Percentiles rank a stretch among this genome's conserved stretches.
These are phyloP conservation scores for Silene uniflora DNA, from an alignment of 148 eudicot species.

Conservation along the genomic window DNA sequence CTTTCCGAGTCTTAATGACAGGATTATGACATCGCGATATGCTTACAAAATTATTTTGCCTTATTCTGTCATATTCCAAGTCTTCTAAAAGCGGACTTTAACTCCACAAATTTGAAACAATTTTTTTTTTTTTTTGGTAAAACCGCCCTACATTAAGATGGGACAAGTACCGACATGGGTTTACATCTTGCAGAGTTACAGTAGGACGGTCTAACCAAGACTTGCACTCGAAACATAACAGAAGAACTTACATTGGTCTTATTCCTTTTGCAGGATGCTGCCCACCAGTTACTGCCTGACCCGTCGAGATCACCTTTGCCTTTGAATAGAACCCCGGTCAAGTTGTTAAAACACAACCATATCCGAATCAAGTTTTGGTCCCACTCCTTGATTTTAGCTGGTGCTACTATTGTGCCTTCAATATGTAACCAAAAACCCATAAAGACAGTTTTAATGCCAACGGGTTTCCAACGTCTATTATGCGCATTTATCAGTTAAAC, in stretches of 20 bases:
- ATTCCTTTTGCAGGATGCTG: slow-evolving; percentile 94
- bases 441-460: background rate
- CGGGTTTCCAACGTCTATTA: too few relatives aligned
- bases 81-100: too few relatives aligned
- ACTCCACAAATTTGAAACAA: too few relatives aligned
- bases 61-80: too few relatives aligned
- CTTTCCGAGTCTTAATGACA: background rate
- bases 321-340: slow-evolving; percentile 57
- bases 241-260: slow-evolving; percentile 58
- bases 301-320: slow-evolving; percentile 93
- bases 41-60: too few relatives aligned
- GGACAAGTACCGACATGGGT: too few relatives aligned
- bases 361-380: slow-evolving; percentile 52
- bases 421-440: slow-evolving; percentile 40
- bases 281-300: slow-evolving; percentile 99
- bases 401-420: slow-evolving; percentile 93
- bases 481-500: too few relatives aligned
- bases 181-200: too few relatives aligned
- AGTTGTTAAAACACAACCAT: slow-evolving; percentile 77
- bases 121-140: too few relatives aligned
- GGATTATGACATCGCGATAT: too few relatives aligned
- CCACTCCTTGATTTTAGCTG: slow-evolving; percentile 72
- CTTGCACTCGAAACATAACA: background rate
- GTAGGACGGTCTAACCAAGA: background rate
- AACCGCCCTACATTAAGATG: background rate